A percentile compares a stretch with the other conserved stretches of the same genome.
phyloP scores from a whole-genome alignment of 208 protist genomes.

The Tritrichomonas foetus region DNA sequence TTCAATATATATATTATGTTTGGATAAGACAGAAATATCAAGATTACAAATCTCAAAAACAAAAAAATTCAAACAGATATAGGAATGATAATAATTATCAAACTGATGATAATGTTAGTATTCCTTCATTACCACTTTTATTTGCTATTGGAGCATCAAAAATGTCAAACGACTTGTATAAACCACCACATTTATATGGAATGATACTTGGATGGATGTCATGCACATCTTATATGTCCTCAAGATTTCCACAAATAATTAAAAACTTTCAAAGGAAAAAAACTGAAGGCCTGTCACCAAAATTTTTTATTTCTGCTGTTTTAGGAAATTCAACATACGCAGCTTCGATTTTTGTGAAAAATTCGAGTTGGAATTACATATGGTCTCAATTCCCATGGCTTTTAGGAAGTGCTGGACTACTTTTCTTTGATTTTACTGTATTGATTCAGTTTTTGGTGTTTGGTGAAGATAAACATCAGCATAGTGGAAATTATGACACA shows the following conservation, averaged over 20 bases:
- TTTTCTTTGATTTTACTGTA: not conserved
- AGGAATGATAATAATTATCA: too few species aligned
- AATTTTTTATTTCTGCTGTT: not conserved
- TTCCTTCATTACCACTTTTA: too few species aligned
- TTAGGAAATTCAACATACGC: not conserved
- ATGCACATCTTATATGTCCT: not conserved
- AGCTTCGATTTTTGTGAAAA: not conserved
- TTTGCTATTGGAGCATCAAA: too few species aligned
- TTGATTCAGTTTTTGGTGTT: not conserved
- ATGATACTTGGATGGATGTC: not conserved
- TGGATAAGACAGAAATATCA: not conserved
- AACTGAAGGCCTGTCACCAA: not conserved
- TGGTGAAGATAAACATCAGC: not conserved
- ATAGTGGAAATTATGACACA: too few species aligned
- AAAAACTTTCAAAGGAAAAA: slow-evolving; percentile 22
- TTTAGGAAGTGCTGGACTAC: not conserved
- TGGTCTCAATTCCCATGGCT: not conserved
- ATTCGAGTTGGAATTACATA: not conserved
- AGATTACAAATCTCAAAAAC: too few species aligned
- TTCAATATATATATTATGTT: not conserved
- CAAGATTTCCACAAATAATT: not conserved
- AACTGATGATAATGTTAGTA: too few species aligned
- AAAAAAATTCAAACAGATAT: too few species aligned
- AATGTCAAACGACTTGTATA: too few species aligned
- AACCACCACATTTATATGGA: not conserved